Evolutionary conservation across 805 yeast species (phyloP).

Genomic region (Saturnispora diversa): DNA sequence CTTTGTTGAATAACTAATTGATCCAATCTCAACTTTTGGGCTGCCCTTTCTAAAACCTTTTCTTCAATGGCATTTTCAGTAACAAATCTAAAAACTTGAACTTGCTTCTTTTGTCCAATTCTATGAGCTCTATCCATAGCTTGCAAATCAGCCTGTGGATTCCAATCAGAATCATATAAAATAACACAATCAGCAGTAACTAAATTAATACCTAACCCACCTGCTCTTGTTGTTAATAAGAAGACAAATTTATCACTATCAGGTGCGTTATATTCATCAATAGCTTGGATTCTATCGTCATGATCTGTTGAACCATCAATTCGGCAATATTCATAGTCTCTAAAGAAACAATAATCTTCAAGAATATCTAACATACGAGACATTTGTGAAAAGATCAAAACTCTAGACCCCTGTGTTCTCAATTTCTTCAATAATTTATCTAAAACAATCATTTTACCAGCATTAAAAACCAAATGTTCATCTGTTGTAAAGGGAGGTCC

Average conservation of each 20-base stretch:
- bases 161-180: constrained; percentile 77
- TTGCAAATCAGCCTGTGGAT: constrained; percentile 82
- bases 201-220: constrained; percentile 81
- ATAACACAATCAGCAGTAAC: constrained; percentile 76
- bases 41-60: constrained; percentile 72
- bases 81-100: constrained; percentile 66
- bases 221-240: constrained; percentile 75
- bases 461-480: constrained; percentile 68
- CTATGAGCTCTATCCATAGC: constrained; percentile 89
- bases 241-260: constrained; percentile 66
- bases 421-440: constrained; percentile 58
- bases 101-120: constrained; percentile 82
- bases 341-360: constrained; percentile 69
- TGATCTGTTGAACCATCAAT: constrained; percentile 83
- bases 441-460: constrained; percentile 63
- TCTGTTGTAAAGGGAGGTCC: constrained; percentile 86
- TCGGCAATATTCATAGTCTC: constrained; percentile 65
- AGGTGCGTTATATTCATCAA: constrained; percentile 75
- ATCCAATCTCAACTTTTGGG: constrained; percentile 70
- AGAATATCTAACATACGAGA: constrained; percentile 71
- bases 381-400: constrained; percentile 77
- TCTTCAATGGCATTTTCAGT: constrained; percentile 82
- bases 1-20: constrained; percentile 81
- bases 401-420: constrained; percentile 65
- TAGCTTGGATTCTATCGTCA: constrained; percentile 63